Conservation (phyloP, 352 stramenopile species). For the Globisporangium cystogenes region DNA sequence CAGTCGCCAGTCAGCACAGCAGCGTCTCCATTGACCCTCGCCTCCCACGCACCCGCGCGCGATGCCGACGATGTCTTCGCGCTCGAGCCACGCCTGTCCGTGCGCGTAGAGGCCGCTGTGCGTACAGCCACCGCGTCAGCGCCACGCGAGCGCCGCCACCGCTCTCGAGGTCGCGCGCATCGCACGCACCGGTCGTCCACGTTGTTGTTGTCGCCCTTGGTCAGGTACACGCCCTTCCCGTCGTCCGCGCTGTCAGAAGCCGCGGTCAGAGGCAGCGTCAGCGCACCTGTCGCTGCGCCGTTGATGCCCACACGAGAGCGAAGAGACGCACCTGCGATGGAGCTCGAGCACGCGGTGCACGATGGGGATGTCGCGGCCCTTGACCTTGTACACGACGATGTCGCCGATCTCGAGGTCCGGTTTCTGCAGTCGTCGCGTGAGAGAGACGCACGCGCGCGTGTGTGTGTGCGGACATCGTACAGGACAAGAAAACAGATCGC, state of each 20-base stretch:
- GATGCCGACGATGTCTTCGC: slow-evolving; percentile 97
- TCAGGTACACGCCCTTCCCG: slow-evolving; percentile 94
- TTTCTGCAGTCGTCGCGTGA: slow-evolving; percentile 29
- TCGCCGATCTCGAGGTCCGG: slow-evolving; percentile 80
- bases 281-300: no score
- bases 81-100: slow-evolving; percentile 97
- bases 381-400: slow-evolving; percentile 97
- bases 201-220: slow-evolving; percentile 99
- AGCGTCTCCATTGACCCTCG: no score
- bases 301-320: no score
- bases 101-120: slow-evolving; percentile 93
- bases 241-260: slow-evolving; percentile 45
- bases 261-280: background rate
- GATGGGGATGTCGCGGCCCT: slow-evolving; percentile 98
- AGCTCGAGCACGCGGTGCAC: slow-evolving; percentile 98
- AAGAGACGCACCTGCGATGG: slow-evolving; percentile 79
- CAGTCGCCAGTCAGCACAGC: slow-evolving; percentile 4
- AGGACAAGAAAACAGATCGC: background rate
- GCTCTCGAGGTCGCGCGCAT: background rate
- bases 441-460: background rate
- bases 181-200: slow-evolving; percentile 92
- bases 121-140: background rate
- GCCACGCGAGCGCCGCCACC: background rate
- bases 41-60: slow-evolving; percentile 70
- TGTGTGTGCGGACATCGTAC: no score